Conservation (phyloP, 306 rosid genomes). For the Leucaena leucocephala region DNA sequence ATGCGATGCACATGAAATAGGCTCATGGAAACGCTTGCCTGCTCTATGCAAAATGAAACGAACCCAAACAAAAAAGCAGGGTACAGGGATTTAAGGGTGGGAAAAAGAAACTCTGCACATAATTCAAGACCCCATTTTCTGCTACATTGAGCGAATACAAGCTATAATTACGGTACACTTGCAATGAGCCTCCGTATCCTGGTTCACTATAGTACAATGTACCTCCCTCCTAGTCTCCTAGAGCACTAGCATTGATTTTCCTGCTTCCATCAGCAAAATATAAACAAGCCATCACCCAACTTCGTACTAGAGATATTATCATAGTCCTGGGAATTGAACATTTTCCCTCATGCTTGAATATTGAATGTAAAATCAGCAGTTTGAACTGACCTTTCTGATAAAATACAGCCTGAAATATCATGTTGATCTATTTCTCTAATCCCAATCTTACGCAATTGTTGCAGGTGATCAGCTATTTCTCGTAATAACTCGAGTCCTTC, state of each 20-base stretch:
- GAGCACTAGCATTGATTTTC: not conserved
- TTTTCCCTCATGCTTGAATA: conserved; percentile 14
- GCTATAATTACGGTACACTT: conserved; percentile 54
- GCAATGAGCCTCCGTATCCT: conserved; percentile 32
- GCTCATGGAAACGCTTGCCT: conserved; percentile 34
- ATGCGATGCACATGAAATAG: conserved; percentile 9
- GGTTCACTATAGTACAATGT: conserved; percentile 33
- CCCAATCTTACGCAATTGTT: conserved; percentile 59
- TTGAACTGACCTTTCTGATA: conserved; percentile 50
- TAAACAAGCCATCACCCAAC: conserved; percentile 20
- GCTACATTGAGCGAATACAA: conserved; percentile 32
- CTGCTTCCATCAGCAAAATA: conserved; percentile 39
- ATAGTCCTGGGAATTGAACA: too few species aligned
- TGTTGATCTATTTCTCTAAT: conserved; percentile 48
- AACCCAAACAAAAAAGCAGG: conserved; percentile 42
- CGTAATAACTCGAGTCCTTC: conserved; percentile 70
- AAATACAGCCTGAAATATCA: conserved; percentile 43
- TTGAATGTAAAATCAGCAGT: not conserved
- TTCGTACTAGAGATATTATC: not conserved
- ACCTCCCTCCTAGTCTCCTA: conserved; percentile 23
- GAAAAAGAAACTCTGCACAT: conserved; percentile 27
- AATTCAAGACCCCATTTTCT: conserved; percentile 29
- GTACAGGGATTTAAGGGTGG: conserved; percentile 7
- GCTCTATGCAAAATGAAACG: conserved; percentile 34
- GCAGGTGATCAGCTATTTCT: conserved; percentile 75